phyloP scores from a whole-genome alignment of 139 green algal genomes.

The Coelastrella sp. region DNA sequence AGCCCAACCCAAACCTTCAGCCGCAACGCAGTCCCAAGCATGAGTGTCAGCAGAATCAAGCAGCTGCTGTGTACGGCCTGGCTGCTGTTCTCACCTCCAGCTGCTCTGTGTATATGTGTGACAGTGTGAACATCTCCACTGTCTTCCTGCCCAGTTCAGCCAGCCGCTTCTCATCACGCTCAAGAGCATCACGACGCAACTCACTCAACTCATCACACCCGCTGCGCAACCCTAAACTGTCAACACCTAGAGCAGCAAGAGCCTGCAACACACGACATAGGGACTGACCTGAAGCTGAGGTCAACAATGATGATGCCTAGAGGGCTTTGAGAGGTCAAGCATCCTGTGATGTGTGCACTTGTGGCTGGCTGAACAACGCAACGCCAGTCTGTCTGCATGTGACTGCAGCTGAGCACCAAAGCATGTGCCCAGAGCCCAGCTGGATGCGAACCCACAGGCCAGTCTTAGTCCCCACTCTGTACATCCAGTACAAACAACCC shows the following conservation, averaged over 20 bases:
- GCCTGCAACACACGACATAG: background rate
- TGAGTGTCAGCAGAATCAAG: background rate
- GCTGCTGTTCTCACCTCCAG: slow-evolving; percentile 73
- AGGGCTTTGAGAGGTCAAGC: too few relatives aligned
- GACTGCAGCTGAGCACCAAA: too few relatives aligned
- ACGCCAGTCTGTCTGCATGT: too few relatives aligned
- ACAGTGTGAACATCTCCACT: slow-evolving; percentile 94
- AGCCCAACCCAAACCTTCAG: background rate
- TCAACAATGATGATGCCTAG: too few relatives aligned
- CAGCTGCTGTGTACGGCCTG: background rate
- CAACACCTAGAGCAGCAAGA: slow-evolving; percentile 35
- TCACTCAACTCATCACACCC: slow-evolving; percentile 73
- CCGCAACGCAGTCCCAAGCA: background rate
- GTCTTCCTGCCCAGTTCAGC: slow-evolving; percentile 90
- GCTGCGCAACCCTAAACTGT: slow-evolving; percentile 62
- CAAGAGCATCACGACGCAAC: slow-evolving; percentile 76
- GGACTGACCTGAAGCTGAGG: too few relatives aligned
- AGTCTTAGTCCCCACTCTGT: too few relatives aligned
- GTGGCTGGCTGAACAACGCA: too few relatives aligned
- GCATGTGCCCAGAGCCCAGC: too few relatives aligned
- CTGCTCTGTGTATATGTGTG: slow-evolving; percentile 83
- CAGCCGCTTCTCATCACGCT: slow-evolving; percentile 94
- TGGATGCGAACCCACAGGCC: too few relatives aligned
- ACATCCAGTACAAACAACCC: too few relatives aligned
- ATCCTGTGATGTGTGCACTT: too few relatives aligned